phyloP scores from a whole-genome alignment of 441 rosid genomes.

The Populus hybrid region DNA sequence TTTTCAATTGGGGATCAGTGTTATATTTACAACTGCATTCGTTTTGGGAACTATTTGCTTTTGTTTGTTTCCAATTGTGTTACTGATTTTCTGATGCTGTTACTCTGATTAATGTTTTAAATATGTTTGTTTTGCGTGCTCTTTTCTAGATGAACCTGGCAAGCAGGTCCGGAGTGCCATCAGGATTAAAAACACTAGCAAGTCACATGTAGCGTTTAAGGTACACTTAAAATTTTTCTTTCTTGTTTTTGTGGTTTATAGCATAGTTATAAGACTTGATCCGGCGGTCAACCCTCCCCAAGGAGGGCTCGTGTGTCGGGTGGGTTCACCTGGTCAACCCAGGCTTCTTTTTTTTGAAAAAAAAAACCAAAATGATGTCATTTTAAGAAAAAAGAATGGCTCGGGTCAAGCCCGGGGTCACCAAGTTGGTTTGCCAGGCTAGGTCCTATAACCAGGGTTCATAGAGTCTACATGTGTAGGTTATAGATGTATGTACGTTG shows the following conservation, averaged over 20 bases:
- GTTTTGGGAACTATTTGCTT: not conserved
- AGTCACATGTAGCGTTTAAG: conserved; percentile 89
- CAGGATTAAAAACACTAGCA: conserved; percentile 86
- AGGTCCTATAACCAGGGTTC: not conserved
- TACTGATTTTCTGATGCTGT: not conserved
- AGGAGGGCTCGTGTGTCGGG: not conserved
- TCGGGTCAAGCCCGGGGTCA: not conserved
- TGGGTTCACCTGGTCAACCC: not conserved
- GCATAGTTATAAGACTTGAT: not conserved
- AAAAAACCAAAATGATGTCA: too few species aligned
- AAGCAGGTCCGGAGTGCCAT: conserved; percentile 97
- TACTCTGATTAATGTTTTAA: not conserved
- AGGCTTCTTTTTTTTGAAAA: too few species aligned
- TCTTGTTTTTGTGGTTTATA: not conserved
- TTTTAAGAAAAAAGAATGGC: not conserved
- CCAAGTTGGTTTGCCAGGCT: not conserved
- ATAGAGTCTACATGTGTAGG: not conserved
- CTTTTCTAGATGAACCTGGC: conserved; percentile 82
- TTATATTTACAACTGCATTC: too few species aligned
- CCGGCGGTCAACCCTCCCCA: not conserved
- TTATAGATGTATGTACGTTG: not conserved
- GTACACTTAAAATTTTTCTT: conserved; percentile 28
- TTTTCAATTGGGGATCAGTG: too few species aligned
- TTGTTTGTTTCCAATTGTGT: not conserved
- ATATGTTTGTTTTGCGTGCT: not conserved